Evolutionary conservation across 345 rosid species (phyloP), one percentile per base, ranked within the genome.

Genomic region (Euphorbia tirucalli): DNA sequence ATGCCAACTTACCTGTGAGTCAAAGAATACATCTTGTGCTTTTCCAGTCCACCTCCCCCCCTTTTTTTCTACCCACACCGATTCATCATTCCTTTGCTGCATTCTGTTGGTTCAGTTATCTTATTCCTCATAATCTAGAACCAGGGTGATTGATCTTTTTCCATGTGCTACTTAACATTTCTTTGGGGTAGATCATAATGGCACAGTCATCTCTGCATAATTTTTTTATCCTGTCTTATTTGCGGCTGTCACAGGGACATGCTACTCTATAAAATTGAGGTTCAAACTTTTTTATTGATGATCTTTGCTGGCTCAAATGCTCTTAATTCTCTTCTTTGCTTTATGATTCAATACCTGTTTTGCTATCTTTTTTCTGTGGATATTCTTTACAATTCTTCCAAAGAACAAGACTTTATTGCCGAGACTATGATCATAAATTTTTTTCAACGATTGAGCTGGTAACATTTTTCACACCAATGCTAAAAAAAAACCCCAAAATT

Each of bases 1-100:
- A 92, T 76, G 77, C 88, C 61, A 87, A 83, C 66, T 76, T 90
- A 73, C 97, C 94, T 73, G 99, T 95, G 77, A 92, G 99, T 92
- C 41, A 59, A 21, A n/a, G 22, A 54, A 24, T 8, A 15, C 22
- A 39, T 27, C 5, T 11, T 27, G 2, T 57, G 37, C 16, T 27
- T 25, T 25, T 5, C 30, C 18, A 24, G 25, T 22, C 22, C 25
- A 0, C 60, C 25, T 11, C 60, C 10, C 25, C 24, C 7, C 19
- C 19, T 52, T 21, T 52, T 7, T 52, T 0, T 52, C 56, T 52
- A 22, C 10, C 5, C 5, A 32, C 37, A 32, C 37, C 37, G 5
- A 32, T 5, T 5, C 37, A 32, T 6, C 2, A 6, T 52, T 6
- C 56, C 24, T 18, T 52, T 19, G 22, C 56, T 21, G 27, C 28